phyloP scores from a whole-genome alignment of 495 filamentous ascomycete genomes.

The Trichoderma orchidacearum region DNA sequence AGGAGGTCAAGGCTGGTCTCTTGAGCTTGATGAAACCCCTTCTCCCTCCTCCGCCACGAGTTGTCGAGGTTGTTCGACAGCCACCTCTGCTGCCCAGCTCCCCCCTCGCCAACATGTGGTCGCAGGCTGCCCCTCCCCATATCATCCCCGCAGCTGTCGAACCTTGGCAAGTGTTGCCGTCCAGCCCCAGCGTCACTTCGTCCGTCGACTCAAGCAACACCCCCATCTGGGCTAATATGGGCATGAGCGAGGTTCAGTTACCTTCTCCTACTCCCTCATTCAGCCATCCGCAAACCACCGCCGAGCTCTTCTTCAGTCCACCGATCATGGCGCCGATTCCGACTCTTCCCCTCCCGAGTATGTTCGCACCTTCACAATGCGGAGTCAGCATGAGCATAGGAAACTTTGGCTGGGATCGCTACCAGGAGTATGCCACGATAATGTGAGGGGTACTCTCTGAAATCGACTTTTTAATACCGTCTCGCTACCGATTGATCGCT shows the following conservation, averaged over 20 bases:
- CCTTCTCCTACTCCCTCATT: constrained; percentile 67
- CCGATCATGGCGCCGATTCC: constrained; percentile 56
- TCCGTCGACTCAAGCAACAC: constrained; percentile 48
- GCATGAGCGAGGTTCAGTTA: constrained; percentile 50
- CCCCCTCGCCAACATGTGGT: constrained; percentile 73
- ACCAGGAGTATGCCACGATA: constrained; percentile 45
- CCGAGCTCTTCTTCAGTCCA: constrained; percentile 45
- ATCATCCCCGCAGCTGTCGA: constrained; percentile 54
- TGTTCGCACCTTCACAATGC: constrained; percentile 66
- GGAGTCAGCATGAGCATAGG: constrained; percentile 66
- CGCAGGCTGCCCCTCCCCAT: constrained; percentile 36
- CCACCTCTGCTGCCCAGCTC: constrained; percentile 80
- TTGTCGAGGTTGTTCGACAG: constrained; percentile 83
- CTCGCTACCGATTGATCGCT: not conserved
- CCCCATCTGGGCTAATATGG: constrained; percentile 72
- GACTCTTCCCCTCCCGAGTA: constrained; percentile 75
- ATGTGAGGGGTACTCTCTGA: constrained; percentile 41
- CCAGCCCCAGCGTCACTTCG: constrained; percentile 64
- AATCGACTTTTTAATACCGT: constrained; percentile 20
- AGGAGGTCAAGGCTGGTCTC: constrained; percentile 84
- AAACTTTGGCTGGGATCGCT: constrained; percentile 65
- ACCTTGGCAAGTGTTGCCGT: constrained; percentile 85
- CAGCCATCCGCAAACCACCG: constrained; percentile 65
- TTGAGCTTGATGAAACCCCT: constrained; percentile 77
- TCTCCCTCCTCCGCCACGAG: constrained; percentile 81